A percentile compares a stretch with the other conserved stretches of the same genome.
Conservation (phyloP, 1,284 basidiomycete genomes). For the Puccinia horiana region DNA sequence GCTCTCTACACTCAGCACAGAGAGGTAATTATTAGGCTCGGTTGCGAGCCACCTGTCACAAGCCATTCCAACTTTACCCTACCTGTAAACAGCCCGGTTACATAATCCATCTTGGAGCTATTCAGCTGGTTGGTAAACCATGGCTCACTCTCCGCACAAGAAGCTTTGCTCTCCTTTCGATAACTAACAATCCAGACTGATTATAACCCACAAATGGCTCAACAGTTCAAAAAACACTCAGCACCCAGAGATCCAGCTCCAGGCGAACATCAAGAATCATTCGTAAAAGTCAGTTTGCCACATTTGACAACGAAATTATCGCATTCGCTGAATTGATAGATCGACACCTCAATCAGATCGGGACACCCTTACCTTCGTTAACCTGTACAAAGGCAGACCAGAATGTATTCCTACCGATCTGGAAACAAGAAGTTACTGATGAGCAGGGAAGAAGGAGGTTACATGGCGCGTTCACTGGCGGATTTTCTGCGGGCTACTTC, state of each 20-base stretch:
- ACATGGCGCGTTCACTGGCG: conserved; percentile 97
- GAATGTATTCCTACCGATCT: conserved; percentile 89
- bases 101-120: neutral
- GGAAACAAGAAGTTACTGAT: conserved; percentile 96
- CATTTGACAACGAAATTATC: neutral
- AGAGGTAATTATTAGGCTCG: too few species aligned
- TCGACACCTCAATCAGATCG: conserved; percentile 66
- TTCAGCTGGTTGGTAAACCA: conserved; percentile 14
- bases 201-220: conserved; percentile 13
- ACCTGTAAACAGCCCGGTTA: too few species aligned
- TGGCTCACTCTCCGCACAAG: neutral
- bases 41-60: too few species aligned
- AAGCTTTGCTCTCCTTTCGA: neutral
- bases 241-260: neutral
- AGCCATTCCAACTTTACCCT: neutral
- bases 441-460: conserved; percentile 88
- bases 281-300: conserved; percentile 39
- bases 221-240: conserved; percentile 8
- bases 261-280: conserved; percentile 34
- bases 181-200: neutral
- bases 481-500: conserved; percentile 95
- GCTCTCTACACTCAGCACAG: too few species aligned
- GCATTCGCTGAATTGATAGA: conserved; percentile 20
- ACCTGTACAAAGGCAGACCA: conserved; percentile 79
- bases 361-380: conserved; percentile 84